phyloP scores from a whole-genome alignment of 164 flowering plant genomes.

The Warburgia ugandensis region DNA sequence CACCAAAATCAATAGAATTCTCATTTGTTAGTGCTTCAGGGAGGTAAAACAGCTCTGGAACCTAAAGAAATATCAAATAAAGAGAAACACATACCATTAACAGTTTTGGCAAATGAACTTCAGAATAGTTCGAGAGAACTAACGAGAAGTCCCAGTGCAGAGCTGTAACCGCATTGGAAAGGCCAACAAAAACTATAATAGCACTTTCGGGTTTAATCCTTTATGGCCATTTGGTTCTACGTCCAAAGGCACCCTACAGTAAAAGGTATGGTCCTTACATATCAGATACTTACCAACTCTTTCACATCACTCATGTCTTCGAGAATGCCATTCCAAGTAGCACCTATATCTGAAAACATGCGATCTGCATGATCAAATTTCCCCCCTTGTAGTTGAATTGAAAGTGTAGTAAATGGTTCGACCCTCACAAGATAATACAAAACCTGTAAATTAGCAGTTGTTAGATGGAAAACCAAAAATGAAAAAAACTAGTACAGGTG shows the following conservation, averaged over 20 bases:
- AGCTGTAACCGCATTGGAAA: background rate
- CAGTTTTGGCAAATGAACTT: slow-evolving; percentile 2
- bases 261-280: background rate
- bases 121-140: slow-evolving; percentile 1
- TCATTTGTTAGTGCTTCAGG: slow-evolving; percentile 84
- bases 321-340: slow-evolving; percentile 92
- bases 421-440: slow-evolving; percentile 82
- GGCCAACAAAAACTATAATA: background rate
- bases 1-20: slow-evolving; percentile 89
- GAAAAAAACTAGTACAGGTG: too few relatives aligned
- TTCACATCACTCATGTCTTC: slow-evolving; percentile 99
- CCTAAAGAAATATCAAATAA: slow-evolving; percentile 34
- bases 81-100: slow-evolving; percentile 6
- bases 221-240: background rate
- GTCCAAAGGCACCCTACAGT: background rate
- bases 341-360: slow-evolving; percentile 86
- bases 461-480: slow-evolving; percentile 5
- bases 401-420: slow-evolving; percentile 93
- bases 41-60: slow-evolving; percentile 95
- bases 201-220: too few relatives aligned
- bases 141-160: background rate
- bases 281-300: slow-evolving; percentile 62
- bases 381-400: slow-evolving; percentile 96
- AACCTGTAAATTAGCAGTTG: slow-evolving; percentile 42
- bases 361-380: slow-evolving; percentile 98